Conservation (phyloP, 331 rosid species). For the Phaseolus coccineus region DNA sequence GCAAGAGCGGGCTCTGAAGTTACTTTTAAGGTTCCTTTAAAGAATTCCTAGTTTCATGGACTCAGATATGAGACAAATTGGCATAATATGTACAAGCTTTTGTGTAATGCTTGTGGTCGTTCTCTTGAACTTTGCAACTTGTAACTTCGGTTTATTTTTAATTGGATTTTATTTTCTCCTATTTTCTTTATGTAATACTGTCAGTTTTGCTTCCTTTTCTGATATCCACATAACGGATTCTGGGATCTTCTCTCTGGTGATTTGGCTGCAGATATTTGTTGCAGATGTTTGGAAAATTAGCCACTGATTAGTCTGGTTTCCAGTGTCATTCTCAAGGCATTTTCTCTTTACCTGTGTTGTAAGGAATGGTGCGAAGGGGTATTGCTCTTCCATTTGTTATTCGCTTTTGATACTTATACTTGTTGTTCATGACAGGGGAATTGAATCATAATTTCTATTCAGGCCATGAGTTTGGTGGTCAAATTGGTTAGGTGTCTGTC, state of each 20-base stretch:
- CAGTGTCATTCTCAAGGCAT: not conserved
- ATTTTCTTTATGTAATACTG: not conserved
- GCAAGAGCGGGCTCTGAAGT: slow-evolving; percentile 92
- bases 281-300: not conserved
- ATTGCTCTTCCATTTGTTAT: not conserved
- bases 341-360: not conserved
- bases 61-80: slow-evolving; percentile 40
- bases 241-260: not conserved
- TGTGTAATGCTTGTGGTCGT: slow-evolving; percentile 70
- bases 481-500: not conserved
- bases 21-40: slow-evolving; percentile 45
- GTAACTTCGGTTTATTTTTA: not conserved
- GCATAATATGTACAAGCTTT: slow-evolving; percentile 51
- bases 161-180: not conserved
- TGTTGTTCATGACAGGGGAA: not conserved
- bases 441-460: not conserved
- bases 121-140: slow-evolving; percentile 68
- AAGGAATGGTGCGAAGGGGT: not conserved
- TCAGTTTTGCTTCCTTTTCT: not conserved
- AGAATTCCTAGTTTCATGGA: slow-evolving; percentile 38
- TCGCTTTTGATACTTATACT: not conserved
- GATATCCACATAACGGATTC: not conserved
- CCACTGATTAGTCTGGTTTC: not conserved
- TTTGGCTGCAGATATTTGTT: not conserved
- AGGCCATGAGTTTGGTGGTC: not conserved